These are phyloP conservation scores for Lenwebbia sp. DNA, from an alignment of 345 rosid species.

Conservation along the genomic window DNA sequence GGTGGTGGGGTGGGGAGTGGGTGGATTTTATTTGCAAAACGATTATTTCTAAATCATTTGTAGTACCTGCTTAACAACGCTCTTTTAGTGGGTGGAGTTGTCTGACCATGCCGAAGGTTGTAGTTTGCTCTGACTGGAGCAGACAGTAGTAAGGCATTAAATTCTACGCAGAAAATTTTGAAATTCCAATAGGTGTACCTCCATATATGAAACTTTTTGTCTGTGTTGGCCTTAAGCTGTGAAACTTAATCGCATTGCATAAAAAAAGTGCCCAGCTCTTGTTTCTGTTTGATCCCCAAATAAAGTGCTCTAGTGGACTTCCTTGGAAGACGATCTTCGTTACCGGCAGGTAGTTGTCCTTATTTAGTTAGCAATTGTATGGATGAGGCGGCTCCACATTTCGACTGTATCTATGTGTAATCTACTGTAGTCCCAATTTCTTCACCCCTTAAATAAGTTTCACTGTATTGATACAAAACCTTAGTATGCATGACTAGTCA, in stretches of 20 bases:
- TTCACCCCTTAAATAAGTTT: neutral
- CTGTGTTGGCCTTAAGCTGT: neutral
- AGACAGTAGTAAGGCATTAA: neutral
- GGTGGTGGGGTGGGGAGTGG: neutral
- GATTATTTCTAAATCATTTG: neutral
- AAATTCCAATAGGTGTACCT: neutral
- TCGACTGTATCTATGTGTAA: neutral
- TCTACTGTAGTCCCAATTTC: neutral
- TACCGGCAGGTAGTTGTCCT: neutral
- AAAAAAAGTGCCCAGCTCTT: neutral
- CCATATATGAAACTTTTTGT: neutral
- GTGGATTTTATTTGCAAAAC: neutral
- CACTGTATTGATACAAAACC: neutral
- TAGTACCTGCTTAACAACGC: neutral
- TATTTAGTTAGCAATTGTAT: neutral
- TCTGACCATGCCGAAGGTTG: neutral
- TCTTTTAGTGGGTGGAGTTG: neutral
- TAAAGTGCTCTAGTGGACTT: neutral
- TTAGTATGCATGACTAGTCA: no score
- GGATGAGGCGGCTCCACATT: neutral
- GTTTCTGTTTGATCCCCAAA: neutral
- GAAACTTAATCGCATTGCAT: neutral
- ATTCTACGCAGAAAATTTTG: neutral
- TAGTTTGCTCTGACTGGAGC: neutral
- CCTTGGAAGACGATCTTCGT: neutral